phyloP scores from a whole-genome alignment of 768 basidiomycete genomes.

The Cyathus striatus region DNA sequence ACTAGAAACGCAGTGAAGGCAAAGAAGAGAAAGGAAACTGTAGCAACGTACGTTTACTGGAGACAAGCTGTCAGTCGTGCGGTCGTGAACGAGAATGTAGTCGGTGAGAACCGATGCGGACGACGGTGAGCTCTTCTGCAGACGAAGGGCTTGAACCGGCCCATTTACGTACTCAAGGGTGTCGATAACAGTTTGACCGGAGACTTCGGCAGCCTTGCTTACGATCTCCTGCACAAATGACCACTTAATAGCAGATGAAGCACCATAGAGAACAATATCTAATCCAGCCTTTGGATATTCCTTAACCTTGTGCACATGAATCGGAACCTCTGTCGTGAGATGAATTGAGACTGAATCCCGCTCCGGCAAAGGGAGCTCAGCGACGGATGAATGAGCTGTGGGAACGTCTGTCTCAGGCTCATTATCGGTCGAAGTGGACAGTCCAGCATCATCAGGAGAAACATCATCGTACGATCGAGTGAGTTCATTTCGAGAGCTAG shows the following conservation, averaged over 20 bases:
- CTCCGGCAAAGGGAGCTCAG: conserved; percentile 11
- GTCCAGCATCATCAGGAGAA: conserved; percentile 27
- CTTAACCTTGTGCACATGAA: conserved; percentile 17
- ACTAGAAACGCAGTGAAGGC: conserved; percentile 35
- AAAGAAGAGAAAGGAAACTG: conserved; percentile 18
- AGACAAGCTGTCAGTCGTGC: conserved; percentile 20
- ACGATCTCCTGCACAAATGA: conserved; percentile 54
- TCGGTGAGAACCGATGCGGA: conserved; percentile 20
- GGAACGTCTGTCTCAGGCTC: conserved; percentile 7
- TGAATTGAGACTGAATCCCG: conserved; percentile 29
- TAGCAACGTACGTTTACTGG: conserved; percentile 27
- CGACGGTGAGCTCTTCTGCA: conserved; percentile 20
- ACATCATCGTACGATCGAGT: conserved; percentile 56
- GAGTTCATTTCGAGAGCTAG: conserved; percentile 61
- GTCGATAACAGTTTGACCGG: conserved; percentile 24
- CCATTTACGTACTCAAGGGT: conserved; percentile 16
- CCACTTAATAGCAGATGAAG: conserved; percentile 55
- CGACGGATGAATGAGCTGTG: conserved; percentile 7
- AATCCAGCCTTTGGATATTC: conserved; percentile 34
- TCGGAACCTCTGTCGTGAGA: conserved; percentile 30
- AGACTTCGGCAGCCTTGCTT: conserved; percentile 44
- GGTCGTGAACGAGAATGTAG: conserved; percentile 30
- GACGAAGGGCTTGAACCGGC: conserved; percentile 19
- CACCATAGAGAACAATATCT: conserved; percentile 66
- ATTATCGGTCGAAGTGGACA: conserved; percentile 18